Base-by-base conservation (phyloP, 345 rosid genomes). In the Jatropha curcas region DNA sequence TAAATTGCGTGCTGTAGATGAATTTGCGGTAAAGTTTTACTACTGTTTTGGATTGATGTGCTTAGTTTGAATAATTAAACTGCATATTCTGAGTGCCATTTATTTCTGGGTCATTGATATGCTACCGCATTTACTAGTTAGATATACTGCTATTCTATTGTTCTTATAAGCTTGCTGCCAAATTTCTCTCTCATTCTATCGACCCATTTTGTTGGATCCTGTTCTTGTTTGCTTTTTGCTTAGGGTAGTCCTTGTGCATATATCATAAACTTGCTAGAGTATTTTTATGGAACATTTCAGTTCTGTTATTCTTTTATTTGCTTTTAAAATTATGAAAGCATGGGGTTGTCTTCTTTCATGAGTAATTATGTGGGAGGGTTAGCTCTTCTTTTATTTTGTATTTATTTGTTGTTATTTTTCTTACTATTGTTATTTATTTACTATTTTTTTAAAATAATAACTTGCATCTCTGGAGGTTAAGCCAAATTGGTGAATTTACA, bases 1-100 rank as follows among this genome's bases (percentile, higher is more conserved):
- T 43, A 92, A 86, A 74, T 73, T 95, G 77, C 84, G 74, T 33
- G 60, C 66, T 56, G 96, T 81, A 13, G 71, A 83, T 34, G 98
- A 92, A 81, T 90, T 92, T 88, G 93, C 98, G 80, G 99, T 95
- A 84, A 88, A 24, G 48, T 67, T 63, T 71, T 61, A 67, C 61
- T 61, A 25, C 46, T 27, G 41, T 66, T 25, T n/a, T n/a, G n/a
- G n/a, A 52, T 52, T 71, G 28, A n/a, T 1, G 7, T 71, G 16
- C 14, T 30, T 6, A 55, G 41, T 39, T 31, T 39, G 20, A 65
- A 13, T 27, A 33, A 7, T 30, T 31, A 53, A 34, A 33, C 7
- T n/a, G 31, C 51, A 56, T 50, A 11, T 30, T 71, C 7, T 19
- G 67, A 46, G 45, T 30, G 22, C 9, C 30, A 13, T 31, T 71